Evolutionary conservation across 2,329 filamentous ascomycete genomes (phyloP), one percentile per base, ranked within the genome.

Genomic region (Hymenoscyphus albidus): DNA sequence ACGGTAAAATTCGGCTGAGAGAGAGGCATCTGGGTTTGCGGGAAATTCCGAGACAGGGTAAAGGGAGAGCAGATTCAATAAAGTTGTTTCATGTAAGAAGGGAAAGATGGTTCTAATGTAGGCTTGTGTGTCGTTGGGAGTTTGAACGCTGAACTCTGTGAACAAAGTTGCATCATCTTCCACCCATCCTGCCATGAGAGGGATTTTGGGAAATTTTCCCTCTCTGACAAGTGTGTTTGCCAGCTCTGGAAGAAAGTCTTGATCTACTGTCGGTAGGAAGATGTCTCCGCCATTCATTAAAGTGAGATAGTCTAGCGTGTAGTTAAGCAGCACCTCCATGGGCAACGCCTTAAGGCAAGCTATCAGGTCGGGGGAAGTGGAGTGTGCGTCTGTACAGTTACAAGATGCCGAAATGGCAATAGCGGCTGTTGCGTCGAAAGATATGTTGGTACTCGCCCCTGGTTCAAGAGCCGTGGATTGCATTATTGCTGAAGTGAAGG

Each of bases 11-110:
- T 85, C 78, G 35, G 74, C 70, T 2, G 80, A 79, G 1, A 82
- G 70, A 55, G 78, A 78, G 5, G 77, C 77, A 1, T 72, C 70
- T 9, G 70, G 55, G 64, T 78, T 73, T 2, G 77, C 72, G 1
- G 69, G 5, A 69, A 85, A 85, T 0, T 84, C 81, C 5, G 72
- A 63, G 1, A 76, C 68, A 0, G 84, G 83, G 70, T 88, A 87
- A 0, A 85, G 77, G 0, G 75, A 70, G 0, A 84, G 76, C 13
- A 86, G 76, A 13, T 71, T 68, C 51, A 78, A 70, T 5, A 82
- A 69, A 67, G 76, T 72, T 38, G 72, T 59, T 61, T 66, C 65
- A 38, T 71, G 76, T 42, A 83, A 67, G 16, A 64, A 69, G 0
- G 79, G 78, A 0, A 78, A 72, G 68, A 81, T 82, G 0, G 69